Conservation (phyloP, 1,284 basidiomycete genomes). For the Ceratorhiza oryzae-sativae region DNA sequence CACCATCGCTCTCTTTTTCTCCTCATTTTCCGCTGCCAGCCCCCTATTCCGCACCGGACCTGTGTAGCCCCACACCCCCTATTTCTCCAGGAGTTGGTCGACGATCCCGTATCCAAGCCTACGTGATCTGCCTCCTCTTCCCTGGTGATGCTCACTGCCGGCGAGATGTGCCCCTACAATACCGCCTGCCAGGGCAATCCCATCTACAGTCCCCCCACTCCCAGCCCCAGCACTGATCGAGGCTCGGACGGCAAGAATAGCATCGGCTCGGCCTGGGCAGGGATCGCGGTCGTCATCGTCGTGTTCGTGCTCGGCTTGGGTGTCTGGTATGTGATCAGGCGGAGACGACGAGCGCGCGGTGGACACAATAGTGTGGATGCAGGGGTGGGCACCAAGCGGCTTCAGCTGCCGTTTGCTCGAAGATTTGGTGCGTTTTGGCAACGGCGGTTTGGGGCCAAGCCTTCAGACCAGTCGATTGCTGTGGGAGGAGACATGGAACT, state of each 20-base stretch:
- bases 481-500: not conserved
- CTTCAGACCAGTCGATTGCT: not conserved
- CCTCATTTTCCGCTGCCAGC: not conserved
- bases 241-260: not conserved
- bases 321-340: constrained; percentile 16
- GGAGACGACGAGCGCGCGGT: constrained; percentile 10
- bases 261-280: constrained; percentile 24
- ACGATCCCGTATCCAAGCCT: constrained; percentile 21
- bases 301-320: constrained; percentile 1
- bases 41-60: constrained; percentile 14
- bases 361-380: constrained; percentile 25
- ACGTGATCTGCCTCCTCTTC: constrained; percentile 3
- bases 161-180: constrained; percentile 10
- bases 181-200: not conserved
- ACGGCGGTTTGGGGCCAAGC: not conserved
- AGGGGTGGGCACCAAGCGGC: not conserved
- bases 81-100: not conserved
- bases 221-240: constrained; percentile 5
- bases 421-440: constrained; percentile 6
- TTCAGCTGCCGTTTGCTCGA: not conserved
- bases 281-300: constrained; percentile 33
- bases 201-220: not conserved
- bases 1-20: not conserved
- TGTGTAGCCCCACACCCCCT: not conserved
- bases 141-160: not conserved